Conservation (phyloP, 768 basidiomycete species). For the Lactifluus hygrophoroides region DNA sequence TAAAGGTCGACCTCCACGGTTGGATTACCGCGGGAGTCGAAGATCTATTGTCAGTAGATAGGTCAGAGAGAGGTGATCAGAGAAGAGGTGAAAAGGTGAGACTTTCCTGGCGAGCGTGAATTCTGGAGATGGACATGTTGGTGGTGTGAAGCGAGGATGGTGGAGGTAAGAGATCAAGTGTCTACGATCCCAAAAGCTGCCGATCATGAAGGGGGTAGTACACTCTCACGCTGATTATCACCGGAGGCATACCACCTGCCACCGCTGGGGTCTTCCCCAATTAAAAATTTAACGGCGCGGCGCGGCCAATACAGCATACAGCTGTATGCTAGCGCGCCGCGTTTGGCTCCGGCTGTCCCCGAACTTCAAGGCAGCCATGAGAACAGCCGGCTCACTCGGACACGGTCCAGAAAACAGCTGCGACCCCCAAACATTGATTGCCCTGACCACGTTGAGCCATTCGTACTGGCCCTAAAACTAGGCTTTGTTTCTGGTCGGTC, state of each 20-base stretch:
- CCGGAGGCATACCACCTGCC: too few species aligned
- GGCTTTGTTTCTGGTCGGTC: not conserved
- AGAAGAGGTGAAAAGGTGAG: not conserved
- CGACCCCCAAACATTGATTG: not conserved
- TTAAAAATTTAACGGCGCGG: not conserved
- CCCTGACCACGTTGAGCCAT: not conserved
- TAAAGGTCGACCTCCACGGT: constrained; percentile 90
- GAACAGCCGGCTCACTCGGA: too few species aligned
- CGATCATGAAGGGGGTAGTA: constrained; percentile 16
- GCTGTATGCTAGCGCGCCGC: not conserved
- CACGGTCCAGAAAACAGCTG: too few species aligned
- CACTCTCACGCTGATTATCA: constrained; percentile 30
- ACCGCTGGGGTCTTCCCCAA: constrained; percentile 1
- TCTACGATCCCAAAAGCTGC: constrained; percentile 18
- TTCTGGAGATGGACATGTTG: constrained; percentile 86
- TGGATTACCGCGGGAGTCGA: constrained; percentile 97
- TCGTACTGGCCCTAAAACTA: not conserved
- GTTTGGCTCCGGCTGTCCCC: not conserved
- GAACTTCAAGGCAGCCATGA: not conserved
- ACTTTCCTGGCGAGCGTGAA: constrained; percentile 85
- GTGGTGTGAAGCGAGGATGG: constrained; percentile 19
- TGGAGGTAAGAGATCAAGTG: constrained; percentile 10
- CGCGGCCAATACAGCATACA: too few species aligned
- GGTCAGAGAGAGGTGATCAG: not conserved
- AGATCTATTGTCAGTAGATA: constrained; percentile 55